These are phyloP conservation scores for Annona squamosa DNA, from an alignment of 164 flowering plant species.

Conservation along the genomic window DNA sequence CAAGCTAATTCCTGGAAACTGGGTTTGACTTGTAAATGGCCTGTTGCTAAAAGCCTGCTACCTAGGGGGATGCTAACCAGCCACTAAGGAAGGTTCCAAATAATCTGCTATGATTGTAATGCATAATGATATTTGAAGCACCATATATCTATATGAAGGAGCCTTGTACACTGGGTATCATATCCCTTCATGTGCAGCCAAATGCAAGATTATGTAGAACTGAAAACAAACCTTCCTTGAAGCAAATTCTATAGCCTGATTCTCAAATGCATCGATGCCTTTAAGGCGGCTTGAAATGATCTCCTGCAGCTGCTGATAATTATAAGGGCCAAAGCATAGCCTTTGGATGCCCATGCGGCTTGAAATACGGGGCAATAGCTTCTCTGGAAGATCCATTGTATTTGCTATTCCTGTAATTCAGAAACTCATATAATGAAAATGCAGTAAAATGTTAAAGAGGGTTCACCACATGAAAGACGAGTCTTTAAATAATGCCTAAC, in stretches of 20 bases:
- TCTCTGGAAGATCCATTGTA: conserved; percentile 99
- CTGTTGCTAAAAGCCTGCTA: too few relatives aligned
- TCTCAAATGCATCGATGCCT: conserved; percentile 88
- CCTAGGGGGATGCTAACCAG: too few relatives aligned
- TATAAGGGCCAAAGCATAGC: conserved; percentile 90
- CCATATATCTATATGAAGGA: too few relatives aligned
- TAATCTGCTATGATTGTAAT: not conserved
- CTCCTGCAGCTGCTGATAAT: conserved; percentile 82
- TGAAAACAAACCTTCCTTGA: conserved; percentile 65
- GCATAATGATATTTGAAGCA: not conserved
- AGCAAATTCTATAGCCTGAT: conserved; percentile 90
- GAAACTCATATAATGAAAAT: not conserved
- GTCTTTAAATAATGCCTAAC: conserved; percentile 23
- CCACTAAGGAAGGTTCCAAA: not conserved
- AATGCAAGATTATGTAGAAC: not conserved
- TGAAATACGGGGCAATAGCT: conserved; percentile 94
- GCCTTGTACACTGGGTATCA: not conserved
- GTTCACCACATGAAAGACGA: not conserved
- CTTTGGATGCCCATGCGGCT: conserved; percentile 96
- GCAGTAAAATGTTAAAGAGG: not conserved
- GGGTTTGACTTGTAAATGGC: too few relatives aligned
- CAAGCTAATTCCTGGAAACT: too few relatives aligned
- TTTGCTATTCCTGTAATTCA: conserved; percentile 73
- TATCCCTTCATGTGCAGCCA: not conserved
- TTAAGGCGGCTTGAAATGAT: conserved; percentile 76